Evolutionary conservation across 129 eudicot species (phyloP).

Genomic region (Pittosporum tobira): DNA sequence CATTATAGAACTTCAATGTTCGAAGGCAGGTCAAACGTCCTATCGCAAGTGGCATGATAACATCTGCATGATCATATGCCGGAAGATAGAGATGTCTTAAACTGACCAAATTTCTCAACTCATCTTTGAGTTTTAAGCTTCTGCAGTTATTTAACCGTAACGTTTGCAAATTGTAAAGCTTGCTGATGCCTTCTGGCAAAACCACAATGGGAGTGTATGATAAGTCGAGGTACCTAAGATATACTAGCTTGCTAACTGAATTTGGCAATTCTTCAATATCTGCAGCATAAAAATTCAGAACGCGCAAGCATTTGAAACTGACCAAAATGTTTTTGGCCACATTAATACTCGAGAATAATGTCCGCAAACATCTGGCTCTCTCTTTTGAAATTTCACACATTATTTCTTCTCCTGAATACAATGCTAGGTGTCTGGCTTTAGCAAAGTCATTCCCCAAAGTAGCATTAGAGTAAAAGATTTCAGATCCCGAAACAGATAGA

Average conservation of each 20-base stretch:
- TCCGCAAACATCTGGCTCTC: neutral
- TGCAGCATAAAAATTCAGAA: slow-evolving; percentile 1
- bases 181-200: slow-evolving; percentile 13
- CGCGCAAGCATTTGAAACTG: slow-evolving; percentile 2
- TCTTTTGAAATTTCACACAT: neutral
- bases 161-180: slow-evolving; percentile 23
- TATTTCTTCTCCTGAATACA: neutral
- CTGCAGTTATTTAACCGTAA: neutral
- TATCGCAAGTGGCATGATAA: slow-evolving; percentile 1
- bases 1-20: neutral
- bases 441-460: neutral
- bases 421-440: neutral
- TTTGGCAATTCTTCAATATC: neutral
- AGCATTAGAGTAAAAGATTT: neutral
- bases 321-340: neutral
- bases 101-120: slow-evolving; percentile 3
- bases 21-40: slow-evolving; percentile 3
- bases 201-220: neutral
- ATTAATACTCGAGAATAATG: neutral
- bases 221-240: slow-evolving; percentile 15
- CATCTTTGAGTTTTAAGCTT: slow-evolving; percentile 5
- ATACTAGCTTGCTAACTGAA: slow-evolving; percentile 11
- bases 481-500: neutral
- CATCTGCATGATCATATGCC: too few relatives aligned
- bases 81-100: slow-evolving; percentile 9